Conservation (phyloP, 108 stramenopile genomes). For the Epithemia pelagica region DNA sequence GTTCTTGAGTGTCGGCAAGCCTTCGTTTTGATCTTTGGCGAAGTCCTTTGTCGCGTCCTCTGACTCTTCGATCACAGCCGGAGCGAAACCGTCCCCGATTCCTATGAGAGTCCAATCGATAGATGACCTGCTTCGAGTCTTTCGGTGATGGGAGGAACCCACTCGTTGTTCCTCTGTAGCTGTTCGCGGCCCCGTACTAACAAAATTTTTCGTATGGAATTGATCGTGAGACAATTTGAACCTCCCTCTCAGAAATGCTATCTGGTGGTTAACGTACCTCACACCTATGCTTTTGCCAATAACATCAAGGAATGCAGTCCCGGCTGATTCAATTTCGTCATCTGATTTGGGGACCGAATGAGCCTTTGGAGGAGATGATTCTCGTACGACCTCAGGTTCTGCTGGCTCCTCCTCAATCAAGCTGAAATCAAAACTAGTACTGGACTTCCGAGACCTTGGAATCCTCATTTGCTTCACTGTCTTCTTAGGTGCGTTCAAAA, state of each 20-base stretch:
- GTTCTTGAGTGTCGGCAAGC: constrained; percentile 19
- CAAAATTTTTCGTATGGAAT: constrained; percentile 4
- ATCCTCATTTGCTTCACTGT: constrained; percentile 64
- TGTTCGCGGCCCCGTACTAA: constrained; percentile 13
- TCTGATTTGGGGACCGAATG: constrained; percentile 48
- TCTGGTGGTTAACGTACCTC: constrained; percentile 58
- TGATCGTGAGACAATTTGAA: no score
- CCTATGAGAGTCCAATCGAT: constrained; percentile 72
- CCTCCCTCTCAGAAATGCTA: no score
- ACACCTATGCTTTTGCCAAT: constrained; percentile 63
- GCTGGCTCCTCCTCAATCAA: background rate
- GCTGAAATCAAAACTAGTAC: background rate
- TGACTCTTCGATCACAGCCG: background rate
- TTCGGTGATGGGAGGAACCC: constrained; percentile 72
- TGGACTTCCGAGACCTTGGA: constrained; percentile 29
- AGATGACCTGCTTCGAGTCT: constrained; percentile 68
- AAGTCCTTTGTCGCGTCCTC: background rate
- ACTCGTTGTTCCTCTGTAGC: constrained; percentile 59
- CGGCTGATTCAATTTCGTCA: constrained; percentile 71
- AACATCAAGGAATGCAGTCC: constrained; percentile 69
- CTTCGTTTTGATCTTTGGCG: constrained; percentile 16
- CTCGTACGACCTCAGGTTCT: background rate
- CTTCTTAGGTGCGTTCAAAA: constrained; percentile 30
- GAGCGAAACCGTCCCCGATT: constrained; percentile 3
- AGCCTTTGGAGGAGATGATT: background rate